Evolutionary conservation across 2,329 filamentous ascomycete genomes (phyloP), one percentile per base, ranked within the genome.

Genomic region (Epichloe aotearoae): DNA sequence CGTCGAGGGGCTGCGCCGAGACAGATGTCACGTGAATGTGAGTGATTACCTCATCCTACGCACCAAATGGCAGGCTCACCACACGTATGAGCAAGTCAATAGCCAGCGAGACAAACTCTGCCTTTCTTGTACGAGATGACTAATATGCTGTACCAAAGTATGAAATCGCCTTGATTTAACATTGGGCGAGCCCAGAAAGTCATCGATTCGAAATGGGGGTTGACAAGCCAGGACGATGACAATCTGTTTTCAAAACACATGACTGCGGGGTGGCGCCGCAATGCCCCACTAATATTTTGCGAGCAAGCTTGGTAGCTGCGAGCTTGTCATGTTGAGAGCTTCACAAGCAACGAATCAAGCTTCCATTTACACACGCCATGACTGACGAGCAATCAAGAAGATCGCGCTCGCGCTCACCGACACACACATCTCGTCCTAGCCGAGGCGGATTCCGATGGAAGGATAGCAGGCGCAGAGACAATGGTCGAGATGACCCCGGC

Each of bases 371-470:
- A 34, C 23, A 20, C 40, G 39, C 12, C 26, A 64, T 64, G 62
- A 53, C 55, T 2, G 60, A 60, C 49, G 49, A 53, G n/a, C 44
- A 55, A 17, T 53, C 58, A 26, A 57, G 56, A 50, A 54, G 58
- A 51, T 56, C 56, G 38, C 57, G 61, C 38, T 61, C 62, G 19
- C 53, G 60, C 41, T 64, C 62, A 2, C 63, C 63, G 4, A 38
- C 55, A 1, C 57, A 59, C 10, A 53, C 56, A 3, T 56, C 59
- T 8, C 60, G 56, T 34, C 52, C 56, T 36, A 60, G 55, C 46
- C 73, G 54, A 20, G 52, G 75, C 4, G 76, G 77, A 10, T 79
- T 82, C 57, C 73, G 73, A 56, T 82, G 75, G 71, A 83, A 82
- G 58, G 76, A 79, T 49, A 75, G 72, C 47, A 73, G 73, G 58